These are phyloP conservation scores for Hypoxylon trugodes DNA, from an alignment of 495 filamentous ascomycete species.

Conservation along the genomic window DNA sequence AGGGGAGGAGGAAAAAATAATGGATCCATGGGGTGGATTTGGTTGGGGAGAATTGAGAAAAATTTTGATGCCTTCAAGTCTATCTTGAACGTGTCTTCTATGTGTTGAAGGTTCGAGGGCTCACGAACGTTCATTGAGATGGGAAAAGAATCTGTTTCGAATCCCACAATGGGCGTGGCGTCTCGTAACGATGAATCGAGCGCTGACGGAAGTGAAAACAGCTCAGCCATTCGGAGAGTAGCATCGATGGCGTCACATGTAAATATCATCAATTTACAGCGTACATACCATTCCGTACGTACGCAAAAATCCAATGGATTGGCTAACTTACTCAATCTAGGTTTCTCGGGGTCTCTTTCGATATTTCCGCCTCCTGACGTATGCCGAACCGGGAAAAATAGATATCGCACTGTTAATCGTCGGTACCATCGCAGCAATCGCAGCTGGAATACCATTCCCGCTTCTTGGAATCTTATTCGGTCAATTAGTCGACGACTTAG, in stretches of 20 bases:
- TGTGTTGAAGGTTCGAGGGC: neutral
- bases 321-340: conserved; percentile 19
- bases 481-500: conserved; percentile 71
- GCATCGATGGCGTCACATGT: conserved; percentile 23
- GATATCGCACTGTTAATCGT: conserved; percentile 60
- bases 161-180: conserved; percentile 12
- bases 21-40: conserved; percentile 24
- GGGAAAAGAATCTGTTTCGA: conserved; percentile 18
- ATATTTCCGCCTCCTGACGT: conserved; percentile 49
- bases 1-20: conserved; percentile 23
- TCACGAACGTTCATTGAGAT: conserved; percentile 8
- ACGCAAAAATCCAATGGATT: neutral
- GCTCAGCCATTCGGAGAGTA: conserved; percentile 3
- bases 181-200: conserved; percentile 7
- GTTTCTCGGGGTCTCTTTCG: conserved; percentile 33
- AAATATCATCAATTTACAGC: conserved; percentile 4
- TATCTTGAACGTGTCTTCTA: too few species aligned
- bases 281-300: too few species aligned
- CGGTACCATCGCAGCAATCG: conserved; percentile 64
- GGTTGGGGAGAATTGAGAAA: conserved; percentile 19
- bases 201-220: conserved; percentile 3
- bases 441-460: conserved; percentile 72
- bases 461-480: conserved; percentile 74
- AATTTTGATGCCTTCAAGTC: conserved; percentile 16
- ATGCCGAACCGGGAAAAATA: conserved; percentile 48